Evolutionary conservation across 768 basidiomycete species (phyloP), one percentile per base, ranked within the genome.

Genomic region (Galerina marginata): DNA sequence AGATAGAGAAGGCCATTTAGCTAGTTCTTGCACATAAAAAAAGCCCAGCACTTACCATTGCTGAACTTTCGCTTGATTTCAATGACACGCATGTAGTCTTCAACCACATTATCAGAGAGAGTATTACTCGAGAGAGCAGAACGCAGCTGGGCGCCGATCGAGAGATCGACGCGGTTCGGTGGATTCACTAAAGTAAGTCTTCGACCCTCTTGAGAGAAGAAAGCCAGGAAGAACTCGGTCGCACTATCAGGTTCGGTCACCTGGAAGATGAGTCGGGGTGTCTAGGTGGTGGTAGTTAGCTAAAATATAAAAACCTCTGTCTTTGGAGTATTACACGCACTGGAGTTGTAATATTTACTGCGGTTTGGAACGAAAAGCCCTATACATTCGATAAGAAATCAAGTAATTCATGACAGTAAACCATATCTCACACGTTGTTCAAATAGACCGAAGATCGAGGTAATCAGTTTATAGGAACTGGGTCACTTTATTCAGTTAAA

Each of bases 311-410:
- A 20, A 20, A 20, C 20, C 20, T 20, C 20, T 20, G 20, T 20
- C 20, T 20, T 20, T 20, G 20, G 20, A 20, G 20, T 20, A 20
- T 20, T 20, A 38, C 50, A 72, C 73, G 60, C 62, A 90, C 90
- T 33, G 82, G 64, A 60, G 81, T 81, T 37, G 82, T 83, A 6
- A 82, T 79, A 64, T 86, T 86, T 37, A 86, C 78, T n/a, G 83
- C 79, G 25, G 90, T 83, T 65, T 86, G 76, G 63, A 89, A 91
- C n/a, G 83, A 76, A 66, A 86, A 92, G 39, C 91, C 91, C 90
- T 92, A 65, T 5, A 33, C 4, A 33, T 33, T 33, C 29, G 26
- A 39, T n/a, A 44, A 15, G 25, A 52, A 39, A 51, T 61, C 40
- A 48, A 25, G 52, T 37, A 49, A 51, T 15, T 52, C 42, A 45